Base-by-base conservation (phyloP, 805 yeast species). In the Myxozyma monticola region DNA sequence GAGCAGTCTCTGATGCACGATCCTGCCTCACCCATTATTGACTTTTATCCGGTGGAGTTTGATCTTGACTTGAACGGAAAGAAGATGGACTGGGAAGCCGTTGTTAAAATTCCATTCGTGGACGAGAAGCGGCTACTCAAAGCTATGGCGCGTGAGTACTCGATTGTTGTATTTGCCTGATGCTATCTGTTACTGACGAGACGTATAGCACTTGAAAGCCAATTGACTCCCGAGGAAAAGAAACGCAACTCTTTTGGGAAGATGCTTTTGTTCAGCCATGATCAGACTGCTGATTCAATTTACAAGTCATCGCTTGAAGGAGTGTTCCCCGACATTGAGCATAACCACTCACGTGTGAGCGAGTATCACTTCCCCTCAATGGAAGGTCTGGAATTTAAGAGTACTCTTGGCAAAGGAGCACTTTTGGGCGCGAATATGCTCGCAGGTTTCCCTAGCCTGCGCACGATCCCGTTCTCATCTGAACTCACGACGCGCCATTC, bases 81-180 rank as follows among this genome's bases (percentile, higher is more conserved):
- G 67, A 87, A 89, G 48, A 95, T 93, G 1, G 84, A 88, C 42
- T 93, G 99, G 99, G 98, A 93, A 71, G 97, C 97, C 9, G 96
- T 93, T 48, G 96, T 93, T 5, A 77, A 88, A 62, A 77, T 93
- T 51, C 83, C 95, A 4, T 93, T 93, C 74, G 97, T 93, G 39
- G 97, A 93, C 59, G 88, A 85, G 62, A 69, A 78, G 26, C 76
- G 93, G 53, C 75, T 93, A 49, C 71, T 84, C 28, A 81, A 75
- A 2, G 91, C 91, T 1, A 78, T 93, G 78, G 73, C 70, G 41
- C 87, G 45, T 45, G 25, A 42, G 40, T 5, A 8, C 7, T 7
- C 14, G 29, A 6, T n/a, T 8, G 28, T 22, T 18, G 9, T 18
- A 5, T 7, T 37, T 4, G 10, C 6, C 22, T 22, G 41, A 5